Conservation (phyloP, 768 basidiomycete species). For the Leccinum barrowsii region DNA sequence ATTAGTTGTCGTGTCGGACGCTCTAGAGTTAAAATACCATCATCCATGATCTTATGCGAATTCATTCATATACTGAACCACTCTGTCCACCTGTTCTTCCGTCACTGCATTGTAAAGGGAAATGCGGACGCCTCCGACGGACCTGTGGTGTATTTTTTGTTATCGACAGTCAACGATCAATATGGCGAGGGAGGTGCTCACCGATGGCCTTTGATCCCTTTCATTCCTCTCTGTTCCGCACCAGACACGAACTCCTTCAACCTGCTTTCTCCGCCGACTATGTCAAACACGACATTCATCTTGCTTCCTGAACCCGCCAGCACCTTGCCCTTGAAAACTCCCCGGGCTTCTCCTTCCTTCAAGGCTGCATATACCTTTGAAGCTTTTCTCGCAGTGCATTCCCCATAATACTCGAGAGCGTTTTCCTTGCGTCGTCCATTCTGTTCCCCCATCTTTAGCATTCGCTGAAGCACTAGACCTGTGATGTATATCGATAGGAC, state of each 20-base stretch:
- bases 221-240: conserved; percentile 77
- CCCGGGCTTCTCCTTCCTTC: conserved; percentile 64
- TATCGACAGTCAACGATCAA: background rate
- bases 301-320: conserved; percentile 75
- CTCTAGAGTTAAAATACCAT: conserved; percentile 5
- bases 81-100: conserved; percentile 62
- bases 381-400: conserved; percentile 68
- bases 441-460: conserved; percentile 36
- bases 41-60: conserved; percentile 34
- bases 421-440: conserved; percentile 40
- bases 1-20: background rate
- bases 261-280: conserved; percentile 67
- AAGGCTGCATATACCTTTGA: conserved; percentile 73
- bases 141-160: conserved; percentile 33
- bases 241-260: conserved; percentile 76
- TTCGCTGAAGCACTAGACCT: conserved; percentile 76
- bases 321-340: conserved; percentile 71
- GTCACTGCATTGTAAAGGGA: conserved; percentile 90
- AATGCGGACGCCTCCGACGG: conserved; percentile 69
- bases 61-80: conserved; percentile 58
- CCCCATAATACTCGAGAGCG: conserved; percentile 62
- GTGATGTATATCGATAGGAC: conserved; percentile 89
- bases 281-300: conserved; percentile 93
- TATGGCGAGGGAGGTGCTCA: conserved; percentile 37
- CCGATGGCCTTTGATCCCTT: conserved; percentile 91